Conservation (phyloP, 371 early-diverging fungal species). For the Mortierella sp. region DNA sequence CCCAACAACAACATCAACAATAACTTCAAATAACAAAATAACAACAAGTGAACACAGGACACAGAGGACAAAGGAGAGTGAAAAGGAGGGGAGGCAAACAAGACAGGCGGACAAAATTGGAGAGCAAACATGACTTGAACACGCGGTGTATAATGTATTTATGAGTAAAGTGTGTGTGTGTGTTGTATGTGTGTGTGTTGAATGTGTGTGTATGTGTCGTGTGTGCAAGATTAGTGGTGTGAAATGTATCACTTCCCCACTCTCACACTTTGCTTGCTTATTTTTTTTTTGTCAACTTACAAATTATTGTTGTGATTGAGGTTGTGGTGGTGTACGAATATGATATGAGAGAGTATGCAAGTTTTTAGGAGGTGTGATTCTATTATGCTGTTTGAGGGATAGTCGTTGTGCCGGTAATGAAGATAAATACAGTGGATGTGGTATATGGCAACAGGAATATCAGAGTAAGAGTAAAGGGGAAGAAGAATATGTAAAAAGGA, state of each 20-base stretch:
- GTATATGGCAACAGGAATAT: not conserved
- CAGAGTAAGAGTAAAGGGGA: no score
- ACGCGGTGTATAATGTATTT: not conserved
- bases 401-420: not conserved
- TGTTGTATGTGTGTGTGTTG: not conserved
- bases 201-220: no score
- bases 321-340: not conserved
- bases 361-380: not conserved
- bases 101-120: not conserved
- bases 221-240: not conserved
- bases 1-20: not conserved
- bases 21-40: not conserved
- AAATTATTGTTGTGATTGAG: not conserved
- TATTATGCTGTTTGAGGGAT: not conserved
- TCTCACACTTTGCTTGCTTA: not conserved
- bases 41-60: not conserved
- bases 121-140: not conserved
- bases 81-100: not conserved
- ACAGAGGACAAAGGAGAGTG: not conserved
- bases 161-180: no score
- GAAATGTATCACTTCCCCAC: not conserved
- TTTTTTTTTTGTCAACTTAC: not conserved
- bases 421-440: not conserved
- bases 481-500: no score
- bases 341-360: not conserved